Evolutionary conservation across 2,329 filamentous ascomycete genomes (phyloP).

Genomic region (Paraphoma chrysanthemicola): DNA sequence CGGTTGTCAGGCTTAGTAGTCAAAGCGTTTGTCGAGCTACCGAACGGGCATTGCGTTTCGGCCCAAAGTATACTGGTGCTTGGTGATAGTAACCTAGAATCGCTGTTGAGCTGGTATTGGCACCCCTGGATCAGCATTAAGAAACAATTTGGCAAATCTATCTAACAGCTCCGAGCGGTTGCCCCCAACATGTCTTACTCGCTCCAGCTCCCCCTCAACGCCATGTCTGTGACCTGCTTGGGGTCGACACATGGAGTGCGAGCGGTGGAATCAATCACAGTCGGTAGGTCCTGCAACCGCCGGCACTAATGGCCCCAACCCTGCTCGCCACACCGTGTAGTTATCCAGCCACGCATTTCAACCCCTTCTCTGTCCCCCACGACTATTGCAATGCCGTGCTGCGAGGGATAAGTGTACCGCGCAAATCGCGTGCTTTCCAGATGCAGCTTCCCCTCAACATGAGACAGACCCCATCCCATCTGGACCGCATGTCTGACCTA

Average conservation of each 20-base stretch:
- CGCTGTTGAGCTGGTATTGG: constrained; percentile 4
- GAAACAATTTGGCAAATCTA: constrained; percentile 15
- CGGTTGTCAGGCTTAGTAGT: constrained; percentile 31
- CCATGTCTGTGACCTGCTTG: constrained; percentile 21
- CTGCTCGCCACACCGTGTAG: constrained; percentile 30
- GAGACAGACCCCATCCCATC: constrained; percentile 18
- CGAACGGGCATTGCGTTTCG: constrained; percentile 19
- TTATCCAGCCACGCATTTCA: constrained; percentile 29
- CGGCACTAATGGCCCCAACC: constrained; percentile 35
- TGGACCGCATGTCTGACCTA: constrained; percentile 18
- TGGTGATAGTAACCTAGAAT: constrained; percentile 27
- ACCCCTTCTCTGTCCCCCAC: constrained; percentile 16
- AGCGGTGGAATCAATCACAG: constrained; percentile 24
- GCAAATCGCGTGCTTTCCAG: constrained; percentile 15
- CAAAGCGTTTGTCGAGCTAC: constrained; percentile 38
- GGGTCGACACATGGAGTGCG: constrained; percentile 19
- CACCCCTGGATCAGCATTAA: constrained; percentile 19
- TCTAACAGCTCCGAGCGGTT: constrained; percentile 5
- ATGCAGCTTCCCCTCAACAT: constrained; percentile 12
- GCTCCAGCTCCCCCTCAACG: constrained; percentile 14
- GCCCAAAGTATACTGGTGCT: constrained; percentile 27
- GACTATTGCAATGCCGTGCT: constrained; percentile 6
- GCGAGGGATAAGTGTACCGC: constrained; percentile 17
- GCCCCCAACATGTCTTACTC: constrained; percentile 10
- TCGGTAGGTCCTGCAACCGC: constrained; percentile 34